Base-by-base conservation (phyloP, 331 rosid genomes). In the Pyracantha coccinea region DNA sequence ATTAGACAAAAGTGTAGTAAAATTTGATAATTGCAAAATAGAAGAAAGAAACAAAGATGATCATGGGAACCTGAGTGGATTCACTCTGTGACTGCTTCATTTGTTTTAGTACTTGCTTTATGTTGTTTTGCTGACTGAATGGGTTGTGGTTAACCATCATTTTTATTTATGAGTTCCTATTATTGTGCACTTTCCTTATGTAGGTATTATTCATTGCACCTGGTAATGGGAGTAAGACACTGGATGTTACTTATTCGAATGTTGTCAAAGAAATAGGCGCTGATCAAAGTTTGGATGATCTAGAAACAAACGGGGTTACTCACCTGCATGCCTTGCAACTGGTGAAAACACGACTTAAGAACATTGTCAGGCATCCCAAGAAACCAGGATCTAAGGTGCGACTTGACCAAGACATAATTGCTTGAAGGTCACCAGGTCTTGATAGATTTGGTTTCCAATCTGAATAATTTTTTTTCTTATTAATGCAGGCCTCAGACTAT, bases 141-240 rank as follows among this genome's bases (percentile, higher is more conserved):
- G 74, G 19, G 47, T 50, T 4, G n/a, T 50, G 58, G 63, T 31
- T 31, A 14, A 20, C 41, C 31, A 14, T 54, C 28, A 7, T 32
- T 33, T 71, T 72, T 45, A 15, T 53, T 33, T 68, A 16, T 28
- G 54, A 60, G 52, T 13, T 75, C 72, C 66, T 64, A 62, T 75
- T 31, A 63, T 62, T 55, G 15, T 81, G 69, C 27, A 73, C 70
- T 88, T 69, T 83, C 63, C 58, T 85, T 27, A 4, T 84, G 75
- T 77, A 95, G 99, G 80, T 92, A 69, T 75, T 95, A 80, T 77
- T 92, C 81, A 83, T 95, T 77, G 93, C 91, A 74, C 87, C 97
- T 66, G 85, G 90, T 79, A 79, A 73, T 63, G 77, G 86, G 72
- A 79, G 63, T 77, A 80, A 72, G 70, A 83, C 65, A 58, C 73